Conservation (phyloP, 2,329 filamentous ascomycete species). For the Fusarium anguioides region DNA sequence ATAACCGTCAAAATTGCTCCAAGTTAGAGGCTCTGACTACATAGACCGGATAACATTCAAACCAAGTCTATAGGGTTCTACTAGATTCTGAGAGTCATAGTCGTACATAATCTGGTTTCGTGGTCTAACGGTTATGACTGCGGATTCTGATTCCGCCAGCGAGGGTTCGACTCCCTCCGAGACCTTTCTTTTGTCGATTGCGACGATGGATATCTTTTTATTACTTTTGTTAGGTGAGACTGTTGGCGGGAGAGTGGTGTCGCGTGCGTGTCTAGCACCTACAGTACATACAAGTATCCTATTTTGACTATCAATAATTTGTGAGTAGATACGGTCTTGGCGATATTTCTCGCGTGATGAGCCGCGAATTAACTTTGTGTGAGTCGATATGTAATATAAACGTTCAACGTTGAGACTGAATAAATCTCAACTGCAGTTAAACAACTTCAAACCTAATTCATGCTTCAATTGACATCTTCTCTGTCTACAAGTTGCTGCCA, state of each 20-base stretch:
- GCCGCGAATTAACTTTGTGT: conserved; percentile 21
- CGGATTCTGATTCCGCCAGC: conserved; percentile 47
- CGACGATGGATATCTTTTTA: accelerated
- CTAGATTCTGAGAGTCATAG: too few relatives aligned
- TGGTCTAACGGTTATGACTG: conserved; percentile 41
- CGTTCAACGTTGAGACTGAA: background rate
- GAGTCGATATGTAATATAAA: background rate
- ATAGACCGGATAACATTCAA: too few relatives aligned
- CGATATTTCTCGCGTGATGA: conserved; percentile 33
- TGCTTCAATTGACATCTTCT: background rate
- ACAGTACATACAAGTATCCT: background rate
- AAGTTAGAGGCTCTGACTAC: too few relatives aligned
- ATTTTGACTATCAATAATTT: background rate
- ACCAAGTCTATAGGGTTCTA: too few relatives aligned
- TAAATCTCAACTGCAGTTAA: background rate
- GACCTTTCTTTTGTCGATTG: conserved; percentile 30
- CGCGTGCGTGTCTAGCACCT: background rate
- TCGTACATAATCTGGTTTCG: background rate
- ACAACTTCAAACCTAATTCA: background rate
- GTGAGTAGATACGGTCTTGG: too few relatives aligned
- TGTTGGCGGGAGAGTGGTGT: too few relatives aligned
- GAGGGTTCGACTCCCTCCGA: conserved; percentile 45
- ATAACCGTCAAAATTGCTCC: too few relatives aligned
- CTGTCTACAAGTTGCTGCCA: background rate
- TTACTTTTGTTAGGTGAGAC: too few relatives aligned